Conservation (phyloP, 2,329 filamentous ascomycete species). For the Xylaria sp. region DNA sequence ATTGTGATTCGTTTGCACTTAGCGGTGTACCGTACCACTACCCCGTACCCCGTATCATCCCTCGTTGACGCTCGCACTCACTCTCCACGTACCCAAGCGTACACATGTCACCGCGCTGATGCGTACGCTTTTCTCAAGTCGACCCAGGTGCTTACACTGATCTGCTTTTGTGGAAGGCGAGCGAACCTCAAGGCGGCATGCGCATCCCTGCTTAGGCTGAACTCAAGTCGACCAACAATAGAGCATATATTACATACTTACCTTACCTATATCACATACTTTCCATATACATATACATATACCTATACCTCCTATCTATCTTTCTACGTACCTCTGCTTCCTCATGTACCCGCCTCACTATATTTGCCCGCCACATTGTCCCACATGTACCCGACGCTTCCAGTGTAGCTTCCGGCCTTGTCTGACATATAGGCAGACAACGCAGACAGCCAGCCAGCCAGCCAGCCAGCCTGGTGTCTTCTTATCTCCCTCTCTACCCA, state of each 20-base stretch:
- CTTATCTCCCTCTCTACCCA: not conserved
- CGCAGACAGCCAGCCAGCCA: too few species aligned
- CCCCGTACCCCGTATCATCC: not conserved
- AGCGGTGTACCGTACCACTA: not conserved
- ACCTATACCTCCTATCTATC: too few species aligned
- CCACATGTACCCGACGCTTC: not conserved
- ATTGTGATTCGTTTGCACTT: too few species aligned
- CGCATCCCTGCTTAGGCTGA: slow-evolving; percentile 32
- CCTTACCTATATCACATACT: too few species aligned
- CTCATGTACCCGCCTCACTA: too few species aligned
- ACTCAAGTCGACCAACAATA: slow-evolving; percentile 13
- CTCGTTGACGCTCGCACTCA: slow-evolving; percentile 9
- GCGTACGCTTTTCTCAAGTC: slow-evolving; percentile 8
- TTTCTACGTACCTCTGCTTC: too few species aligned
- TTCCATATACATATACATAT: too few species aligned
- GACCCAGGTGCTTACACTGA: slow-evolving; percentile 19
- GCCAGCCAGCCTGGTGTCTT: not conserved
- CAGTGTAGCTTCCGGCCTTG: slow-evolving; percentile 2
- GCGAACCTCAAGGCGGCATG: not conserved
- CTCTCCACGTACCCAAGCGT: too few species aligned
- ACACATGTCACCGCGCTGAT: slow-evolving; percentile 4
- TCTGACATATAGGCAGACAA: too few species aligned
- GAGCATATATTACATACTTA: not conserved
- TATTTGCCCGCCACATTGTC: too few species aligned
- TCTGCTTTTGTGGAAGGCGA: not conserved